These are phyloP conservation scores for Stramenopiles sp. DNA, from an alignment of 352 stramenopile genomes.

Conservation along the genomic window DNA sequence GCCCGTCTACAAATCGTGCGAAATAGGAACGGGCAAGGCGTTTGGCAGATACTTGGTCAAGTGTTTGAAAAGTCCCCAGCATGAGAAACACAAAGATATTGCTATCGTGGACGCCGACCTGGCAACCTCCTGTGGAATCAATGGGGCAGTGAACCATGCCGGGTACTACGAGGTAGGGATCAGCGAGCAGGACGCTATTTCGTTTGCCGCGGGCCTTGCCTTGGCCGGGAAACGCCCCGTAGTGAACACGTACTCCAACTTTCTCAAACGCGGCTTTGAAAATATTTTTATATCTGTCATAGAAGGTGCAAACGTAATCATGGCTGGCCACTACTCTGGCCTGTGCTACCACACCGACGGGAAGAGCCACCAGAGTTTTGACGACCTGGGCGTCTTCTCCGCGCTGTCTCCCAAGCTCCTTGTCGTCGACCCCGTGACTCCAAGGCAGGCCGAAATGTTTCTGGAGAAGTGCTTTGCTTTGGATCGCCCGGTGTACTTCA, in stretches of 20 bases:
- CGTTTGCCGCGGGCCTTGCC: neutral
- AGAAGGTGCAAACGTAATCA: neutral
- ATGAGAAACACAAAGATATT: neutral
- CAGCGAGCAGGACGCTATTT: neutral
- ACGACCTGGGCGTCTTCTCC: neutral
- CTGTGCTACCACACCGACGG: neutral
- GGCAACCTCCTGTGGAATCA: neutral
- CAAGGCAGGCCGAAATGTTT: neutral
- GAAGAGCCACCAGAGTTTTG: neutral
- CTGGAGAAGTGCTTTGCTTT: neutral
- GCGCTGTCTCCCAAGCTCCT: neutral
- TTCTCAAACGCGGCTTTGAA: neutral
- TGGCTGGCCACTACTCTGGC: neutral
- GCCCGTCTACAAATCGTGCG: neutral
- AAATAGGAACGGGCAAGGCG: neutral
- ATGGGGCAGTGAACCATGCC: neutral
- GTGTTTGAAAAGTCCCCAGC: neutral
- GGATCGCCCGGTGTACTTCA: neutral
- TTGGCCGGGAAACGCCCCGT: neutral
- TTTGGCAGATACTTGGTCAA: neutral
- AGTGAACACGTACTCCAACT: neutral
- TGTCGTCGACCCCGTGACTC: neutral
- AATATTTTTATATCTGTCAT: neutral
- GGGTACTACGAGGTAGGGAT: neutral
- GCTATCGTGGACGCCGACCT: neutral